Evolutionary conservation across 139 green algal genomes (phyloP).

Genomic region (Picochlorum sp.): DNA sequence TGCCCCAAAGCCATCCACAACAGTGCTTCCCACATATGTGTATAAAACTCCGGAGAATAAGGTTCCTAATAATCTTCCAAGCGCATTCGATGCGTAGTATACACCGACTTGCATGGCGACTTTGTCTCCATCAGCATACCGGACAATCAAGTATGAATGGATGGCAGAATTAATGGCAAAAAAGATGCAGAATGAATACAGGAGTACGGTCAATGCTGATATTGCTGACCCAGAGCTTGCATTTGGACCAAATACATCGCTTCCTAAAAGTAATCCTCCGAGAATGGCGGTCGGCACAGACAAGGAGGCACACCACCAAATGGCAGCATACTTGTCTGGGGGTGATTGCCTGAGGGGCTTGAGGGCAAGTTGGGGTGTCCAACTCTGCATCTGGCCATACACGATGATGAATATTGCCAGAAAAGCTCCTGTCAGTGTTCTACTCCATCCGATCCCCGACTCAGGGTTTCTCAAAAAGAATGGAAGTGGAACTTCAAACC

Average conservation of each 20-base stretch:
- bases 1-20: slow-evolving; percentile 56
- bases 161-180: slow-evolving; percentile 80
- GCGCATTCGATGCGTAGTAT: slow-evolving; percentile 80
- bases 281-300: slow-evolving; percentile 41
- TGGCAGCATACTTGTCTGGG: slow-evolving; percentile 60
- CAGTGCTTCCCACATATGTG: slow-evolving; percentile 44
- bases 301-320: slow-evolving; percentile 61
- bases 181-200: slow-evolving; percentile 67
- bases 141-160: slow-evolving; percentile 77
- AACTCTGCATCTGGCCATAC: slow-evolving; percentile 68
- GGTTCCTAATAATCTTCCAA: slow-evolving; percentile 66
- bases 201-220: slow-evolving; percentile 20
- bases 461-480: slow-evolving; percentile 67
- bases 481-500: slow-evolving; percentile 81
- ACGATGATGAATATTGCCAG: slow-evolving; percentile 55
- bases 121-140: slow-evolving; percentile 65
- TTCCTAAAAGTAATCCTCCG: slow-evolving; percentile 43
- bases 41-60: slow-evolving; percentile 69
- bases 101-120: slow-evolving; percentile 77
- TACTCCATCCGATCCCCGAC: slow-evolving; percentile 61
- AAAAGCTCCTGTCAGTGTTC: slow-evolving; percentile 42
- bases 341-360: slow-evolving; percentile 60
- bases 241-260: slow-evolving; percentile 33
- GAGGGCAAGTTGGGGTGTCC: slow-evolving; percentile 66
- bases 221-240: slow-evolving; percentile 9